Evolutionary conservation across 78 protist genomes (phyloP).

Genomic region (Trichosphaerium sp.): DNA sequence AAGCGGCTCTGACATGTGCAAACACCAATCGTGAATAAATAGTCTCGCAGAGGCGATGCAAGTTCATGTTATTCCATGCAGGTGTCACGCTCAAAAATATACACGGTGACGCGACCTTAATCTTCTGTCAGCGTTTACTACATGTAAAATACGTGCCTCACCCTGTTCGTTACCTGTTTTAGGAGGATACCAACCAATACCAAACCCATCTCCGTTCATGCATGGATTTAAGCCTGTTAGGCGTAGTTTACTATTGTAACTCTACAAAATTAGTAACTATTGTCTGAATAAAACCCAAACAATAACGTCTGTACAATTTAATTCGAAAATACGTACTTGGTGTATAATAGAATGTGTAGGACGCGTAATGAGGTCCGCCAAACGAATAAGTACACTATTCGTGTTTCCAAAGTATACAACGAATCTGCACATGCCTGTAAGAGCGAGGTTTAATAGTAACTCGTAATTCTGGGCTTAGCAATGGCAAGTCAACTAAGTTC

Average conservation of each 20-base stretch:
- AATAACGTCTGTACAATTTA: not conserved
- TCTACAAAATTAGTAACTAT: not conserved
- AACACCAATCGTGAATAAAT: constrained; percentile 13
- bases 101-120: too few relatives aligned
- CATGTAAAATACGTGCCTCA: too few relatives aligned
- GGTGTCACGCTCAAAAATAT: constrained; percentile 20
- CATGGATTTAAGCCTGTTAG: not conserved
- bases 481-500: too few relatives aligned
- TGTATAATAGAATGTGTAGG: not conserved
- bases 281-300: not conserved
- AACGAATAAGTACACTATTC: not conserved
- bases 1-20: constrained; percentile 46
- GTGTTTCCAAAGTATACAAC: not conserved
- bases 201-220: constrained; percentile 45
- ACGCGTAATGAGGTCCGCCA: not conserved
- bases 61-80: constrained; percentile 33
- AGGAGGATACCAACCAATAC: constrained; percentile 34
- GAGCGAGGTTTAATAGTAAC: too few relatives aligned
- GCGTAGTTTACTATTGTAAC: too few relatives aligned
- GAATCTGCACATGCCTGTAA: not conserved
- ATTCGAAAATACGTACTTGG: not conserved
- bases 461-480: too few relatives aligned
- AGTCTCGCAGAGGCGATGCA: constrained; percentile 9
- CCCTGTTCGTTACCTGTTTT: not conserved
- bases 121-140: too few relatives aligned